Conservation (phyloP, 495 filamentous ascomycete species). For the Usnea hakonensis region DNA sequence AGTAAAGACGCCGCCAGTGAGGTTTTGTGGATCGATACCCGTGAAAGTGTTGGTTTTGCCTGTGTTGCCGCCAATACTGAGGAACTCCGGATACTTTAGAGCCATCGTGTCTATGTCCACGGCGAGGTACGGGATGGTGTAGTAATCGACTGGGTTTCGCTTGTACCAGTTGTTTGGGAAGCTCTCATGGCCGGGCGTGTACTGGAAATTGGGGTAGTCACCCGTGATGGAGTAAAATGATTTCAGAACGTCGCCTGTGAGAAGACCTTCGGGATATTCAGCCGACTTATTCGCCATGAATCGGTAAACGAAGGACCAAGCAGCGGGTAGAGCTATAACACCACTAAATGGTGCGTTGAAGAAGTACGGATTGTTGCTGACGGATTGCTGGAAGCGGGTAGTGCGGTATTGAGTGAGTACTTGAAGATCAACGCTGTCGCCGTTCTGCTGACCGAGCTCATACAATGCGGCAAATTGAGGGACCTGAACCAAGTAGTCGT, state of each 20-base stretch:
- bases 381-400: conserved; percentile 26
- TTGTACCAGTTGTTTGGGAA: conserved; percentile 51
- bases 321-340: conserved; percentile 48
- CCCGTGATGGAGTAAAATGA: conserved; percentile 44
- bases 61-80: conserved; percentile 49
- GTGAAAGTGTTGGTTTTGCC: conserved; percentile 48
- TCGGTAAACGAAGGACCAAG: conserved; percentile 32
- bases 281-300: conserved; percentile 34
- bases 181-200: conserved; percentile 35
- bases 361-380: conserved; percentile 31
- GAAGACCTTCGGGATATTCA: conserved; percentile 29
- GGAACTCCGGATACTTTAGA: conserved; percentile 27
- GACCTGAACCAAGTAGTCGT: conserved; percentile 26
- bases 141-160: conserved; percentile 33
- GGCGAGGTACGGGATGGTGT: conserved; percentile 35
- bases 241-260: conserved; percentile 36
- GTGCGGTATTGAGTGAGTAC: conserved; percentile 25
- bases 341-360: conserved; percentile 43
- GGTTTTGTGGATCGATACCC: conserved; percentile 39
- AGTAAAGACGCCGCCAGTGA: conserved; percentile 47
- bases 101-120: conserved; percentile 31
- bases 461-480: conserved; percentile 30
- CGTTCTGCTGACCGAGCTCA: conserved; percentile 18
- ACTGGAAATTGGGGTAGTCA: conserved; percentile 30
- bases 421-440: conserved; percentile 20